Percentiles rank a stretch among this genome's conserved stretches.
These are phyloP conservation scores for Blumeria hordei DNA, from an alignment of 2,329 filamentous ascomycete genomes.

Conservation along the genomic window DNA sequence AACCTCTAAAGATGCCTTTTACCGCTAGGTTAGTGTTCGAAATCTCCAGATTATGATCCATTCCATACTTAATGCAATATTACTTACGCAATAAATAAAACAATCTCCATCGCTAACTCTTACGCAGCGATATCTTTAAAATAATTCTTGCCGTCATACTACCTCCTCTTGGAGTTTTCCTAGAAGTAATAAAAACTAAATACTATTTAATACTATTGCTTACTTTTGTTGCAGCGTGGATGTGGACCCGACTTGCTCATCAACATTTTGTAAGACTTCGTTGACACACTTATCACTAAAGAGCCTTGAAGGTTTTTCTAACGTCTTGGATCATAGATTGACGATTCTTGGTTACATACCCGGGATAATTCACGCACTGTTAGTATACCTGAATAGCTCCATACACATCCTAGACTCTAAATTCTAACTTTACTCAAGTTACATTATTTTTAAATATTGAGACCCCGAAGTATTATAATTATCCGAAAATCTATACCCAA, in stretches of 20 bases:
- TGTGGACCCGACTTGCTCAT: slow-evolving; percentile 73
- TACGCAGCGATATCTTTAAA: slow-evolving; percentile 46
- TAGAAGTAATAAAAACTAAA: slow-evolving; percentile 26
- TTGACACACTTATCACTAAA: background rate
- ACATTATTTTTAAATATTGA: slow-evolving; percentile 83
- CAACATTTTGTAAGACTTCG: slow-evolving; percentile 41
- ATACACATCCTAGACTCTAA: background rate
- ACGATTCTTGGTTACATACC: slow-evolving; percentile 50
- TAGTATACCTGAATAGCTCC: slow-evolving; percentile 17
- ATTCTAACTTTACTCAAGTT: slow-evolving; percentile 19
- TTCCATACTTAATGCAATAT: background rate
- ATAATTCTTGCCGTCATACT: slow-evolving; percentile 76
- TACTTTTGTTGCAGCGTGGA: slow-evolving; percentile 28
- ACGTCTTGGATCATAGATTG: slow-evolving; percentile 18
- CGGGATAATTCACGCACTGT: slow-evolving; percentile 80
- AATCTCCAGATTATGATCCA: background rate
- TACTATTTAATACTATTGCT: background rate
- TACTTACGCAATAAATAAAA: background rate
- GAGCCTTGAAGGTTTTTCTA: background rate
- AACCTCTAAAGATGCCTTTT: slow-evolving; percentile 24
- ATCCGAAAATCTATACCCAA: background rate
- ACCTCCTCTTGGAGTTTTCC: slow-evolving; percentile 77
- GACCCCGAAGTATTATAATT: background rate
- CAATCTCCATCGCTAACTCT: slow-evolving; percentile 6
- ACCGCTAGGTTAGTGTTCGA: slow-evolving; percentile 24